Conservation (phyloP, 176 grass and related monocot species). For the Tillandsia fasciculata region DNA sequence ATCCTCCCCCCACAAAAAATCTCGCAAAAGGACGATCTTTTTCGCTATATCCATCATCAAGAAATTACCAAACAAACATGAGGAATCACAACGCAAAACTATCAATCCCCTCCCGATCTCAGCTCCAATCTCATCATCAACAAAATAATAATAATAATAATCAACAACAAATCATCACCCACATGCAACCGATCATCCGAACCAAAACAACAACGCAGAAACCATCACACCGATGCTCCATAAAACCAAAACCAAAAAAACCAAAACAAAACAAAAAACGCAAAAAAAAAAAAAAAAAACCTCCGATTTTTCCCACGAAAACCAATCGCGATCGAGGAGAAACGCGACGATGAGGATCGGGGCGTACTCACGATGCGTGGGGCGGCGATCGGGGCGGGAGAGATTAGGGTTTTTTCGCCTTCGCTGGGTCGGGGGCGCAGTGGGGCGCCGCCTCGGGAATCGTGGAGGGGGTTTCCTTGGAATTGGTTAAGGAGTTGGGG, state of each 20-base stretch:
- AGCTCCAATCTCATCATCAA: slow-evolving; percentile 1
- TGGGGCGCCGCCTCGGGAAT: slow-evolving; percentile 32
- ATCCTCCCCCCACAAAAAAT: background rate
- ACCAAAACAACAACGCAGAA: background rate
- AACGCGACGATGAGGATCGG: slow-evolving; percentile 1
- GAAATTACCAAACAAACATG: background rate
- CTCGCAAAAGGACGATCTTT: background rate
- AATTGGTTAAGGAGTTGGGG: background rate
- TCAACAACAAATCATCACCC: background rate
- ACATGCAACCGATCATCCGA: slow-evolving; percentile 6
- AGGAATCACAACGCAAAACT: background rate
- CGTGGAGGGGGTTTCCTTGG: slow-evolving; percentile 15
- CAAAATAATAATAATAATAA: background rate
- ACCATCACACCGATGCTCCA: too few species aligned
- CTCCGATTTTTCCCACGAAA: background rate
- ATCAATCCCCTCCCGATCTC: slow-evolving; percentile 9
- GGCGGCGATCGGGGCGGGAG: slow-evolving; percentile 16
- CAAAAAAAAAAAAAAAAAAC: background rate
- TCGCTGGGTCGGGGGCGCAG: background rate
- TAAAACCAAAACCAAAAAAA: background rate
- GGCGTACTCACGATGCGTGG: background rate
- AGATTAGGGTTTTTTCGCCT: background rate
- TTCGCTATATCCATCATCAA: background rate
- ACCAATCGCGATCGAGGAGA: slow-evolving; percentile 1
- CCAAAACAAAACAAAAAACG: background rate